Evolutionary conservation across 169 alveolate species (phyloP), one percentile per base, ranked within the genome.

Genomic region (Prorocentrum cordatum): DNA sequence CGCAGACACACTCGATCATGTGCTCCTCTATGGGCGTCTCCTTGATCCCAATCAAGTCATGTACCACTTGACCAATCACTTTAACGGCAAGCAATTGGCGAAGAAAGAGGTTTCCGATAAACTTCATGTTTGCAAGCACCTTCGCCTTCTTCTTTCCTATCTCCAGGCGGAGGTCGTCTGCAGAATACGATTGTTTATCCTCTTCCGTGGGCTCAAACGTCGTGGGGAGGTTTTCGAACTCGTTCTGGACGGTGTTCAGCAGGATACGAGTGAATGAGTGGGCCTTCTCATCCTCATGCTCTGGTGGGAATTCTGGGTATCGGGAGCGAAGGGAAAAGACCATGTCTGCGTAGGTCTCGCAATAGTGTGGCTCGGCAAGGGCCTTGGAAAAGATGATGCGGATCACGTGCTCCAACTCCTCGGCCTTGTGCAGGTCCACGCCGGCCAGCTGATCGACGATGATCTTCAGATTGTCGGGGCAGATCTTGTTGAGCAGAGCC

Each of bases 21-120:
- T 82, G 91, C 80, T 82, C 91, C 35, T 82, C 91, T 22, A 80
- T 79, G 42, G 42, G 68, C 1, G 70, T 80, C 20, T 82, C 67
- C 58, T 64, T 61, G 70, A 82, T 62, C 67, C 91, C 91, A 10
- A 82, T 70, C 36, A 82, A 29, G 45, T 82, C 91, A 29, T 82
- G 91, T 9, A 82, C 91, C 80, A 82, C 91, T 80, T 79, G 91
- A 7, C 91, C 91, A 16, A 82, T 82, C 39, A 82, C 91, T 68
- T 82, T 82, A 33, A 64, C 91, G 18, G 91, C 91, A 24, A 82
- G 64, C 67, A 82, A 29, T 38, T 82, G 91, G 14, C 91, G 91
- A 66, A 82, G 62, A 50, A 82, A 82, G 31, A 82, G 58, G 58
- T 82, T 82, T 36, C 91, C 91, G n/a, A 82, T 82, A 68, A 82